Conservation (phyloP, 768 basidiomycete genomes). For the Postia placenta region DNA sequence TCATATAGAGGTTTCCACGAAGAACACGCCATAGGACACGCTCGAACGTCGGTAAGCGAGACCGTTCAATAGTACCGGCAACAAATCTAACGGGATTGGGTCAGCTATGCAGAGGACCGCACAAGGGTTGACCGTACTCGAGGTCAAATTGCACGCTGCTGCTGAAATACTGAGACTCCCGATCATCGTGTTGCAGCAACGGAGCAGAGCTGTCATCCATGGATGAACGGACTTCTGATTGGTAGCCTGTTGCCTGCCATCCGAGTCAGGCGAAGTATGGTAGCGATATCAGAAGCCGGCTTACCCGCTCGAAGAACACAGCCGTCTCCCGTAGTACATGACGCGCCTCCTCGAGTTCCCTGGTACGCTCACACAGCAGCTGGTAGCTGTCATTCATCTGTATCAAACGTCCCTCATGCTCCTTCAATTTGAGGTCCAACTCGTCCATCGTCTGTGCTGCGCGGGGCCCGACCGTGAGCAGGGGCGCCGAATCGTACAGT, state of each 20-base stretch:
- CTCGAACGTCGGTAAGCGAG: constrained; percentile 89
- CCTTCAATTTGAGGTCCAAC: constrained; percentile 78
- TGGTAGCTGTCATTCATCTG: constrained; percentile 96
- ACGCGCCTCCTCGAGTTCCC: constrained; percentile 88
- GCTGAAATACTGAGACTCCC: constrained; percentile 54
- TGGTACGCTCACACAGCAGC: constrained; percentile 75
- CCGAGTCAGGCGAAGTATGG: not conserved
- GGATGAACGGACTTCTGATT: constrained; percentile 76
- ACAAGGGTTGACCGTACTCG: constrained; percentile 48
- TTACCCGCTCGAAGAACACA: constrained; percentile 86
- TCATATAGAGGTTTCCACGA: constrained; percentile 98
- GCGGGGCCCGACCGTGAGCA: constrained; percentile 87
- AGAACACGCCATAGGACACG: constrained; percentile 97
- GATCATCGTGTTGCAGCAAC: constrained; percentile 86
- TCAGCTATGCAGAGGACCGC: not conserved
- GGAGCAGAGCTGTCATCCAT: constrained; percentile 91
- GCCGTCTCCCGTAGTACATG: constrained; percentile 94
- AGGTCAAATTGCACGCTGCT: constrained; percentile 70
- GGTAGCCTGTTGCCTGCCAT: constrained; percentile 68
- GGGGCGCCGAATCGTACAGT: constrained; percentile 77
- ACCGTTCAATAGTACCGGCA: constrained; percentile 92
- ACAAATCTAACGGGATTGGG: constrained; percentile 60
- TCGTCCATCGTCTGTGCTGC: constrained; percentile 93
- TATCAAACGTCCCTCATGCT: constrained; percentile 76
- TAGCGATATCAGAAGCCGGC: constrained; percentile 13